These are phyloP conservation scores for Podospora didyma DNA, from an alignment of 495 filamentous ascomycete species.

Conservation along the genomic window DNA sequence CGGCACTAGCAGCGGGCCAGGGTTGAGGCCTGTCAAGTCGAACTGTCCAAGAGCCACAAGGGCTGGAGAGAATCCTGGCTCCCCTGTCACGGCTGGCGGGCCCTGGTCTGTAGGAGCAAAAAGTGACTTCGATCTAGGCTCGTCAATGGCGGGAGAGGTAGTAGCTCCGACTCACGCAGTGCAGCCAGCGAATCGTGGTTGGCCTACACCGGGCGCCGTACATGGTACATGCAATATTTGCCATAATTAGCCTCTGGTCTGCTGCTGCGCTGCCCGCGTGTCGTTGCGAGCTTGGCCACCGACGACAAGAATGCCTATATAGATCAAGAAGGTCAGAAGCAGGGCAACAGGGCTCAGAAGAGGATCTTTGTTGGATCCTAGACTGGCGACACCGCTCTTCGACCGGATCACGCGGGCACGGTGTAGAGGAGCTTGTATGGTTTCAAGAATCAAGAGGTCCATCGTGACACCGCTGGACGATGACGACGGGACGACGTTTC, in stretches of 20 bases:
- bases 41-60: constrained; percentile 13
- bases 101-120: constrained; percentile 27
- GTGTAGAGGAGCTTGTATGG: too few relatives aligned
- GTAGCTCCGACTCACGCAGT: constrained; percentile 19
- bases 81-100: not conserved
- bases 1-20: constrained; percentile 19
- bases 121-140: constrained; percentile 24
- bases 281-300: constrained; percentile 13
- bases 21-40: constrained; percentile 20
- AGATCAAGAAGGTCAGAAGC: not conserved
- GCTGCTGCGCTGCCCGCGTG: constrained; percentile 17
- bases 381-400: not conserved
- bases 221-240: constrained; percentile 35
- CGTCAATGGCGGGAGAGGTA: constrained; percentile 22
- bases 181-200: constrained; percentile 22
- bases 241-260: constrained; percentile 33
- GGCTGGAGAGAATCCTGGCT: constrained; percentile 6
- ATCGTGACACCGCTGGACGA: not conserved
- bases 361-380: not conserved
- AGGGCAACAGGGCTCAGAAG: not conserved
- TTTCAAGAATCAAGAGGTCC: too few relatives aligned
- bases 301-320: not conserved
- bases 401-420: not conserved
- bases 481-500: not conserved
- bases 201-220: constrained; percentile 24